Conservation (phyloP, 108 stramenopile genomes). For the Skeletonema marinoi region DNA sequence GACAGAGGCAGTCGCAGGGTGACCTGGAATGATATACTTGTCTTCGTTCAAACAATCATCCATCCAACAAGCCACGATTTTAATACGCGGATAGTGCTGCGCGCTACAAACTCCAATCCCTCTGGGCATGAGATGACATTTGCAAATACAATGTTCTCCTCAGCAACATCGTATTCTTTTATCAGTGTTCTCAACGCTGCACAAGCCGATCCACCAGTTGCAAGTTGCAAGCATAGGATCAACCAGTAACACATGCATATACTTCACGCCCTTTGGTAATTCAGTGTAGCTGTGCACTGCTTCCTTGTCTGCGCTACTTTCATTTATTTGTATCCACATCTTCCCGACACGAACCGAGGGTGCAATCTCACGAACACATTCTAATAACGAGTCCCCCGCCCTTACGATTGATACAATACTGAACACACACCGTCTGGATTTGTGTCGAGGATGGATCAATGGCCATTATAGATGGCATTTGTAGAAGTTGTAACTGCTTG, state of each 20-base stretch:
- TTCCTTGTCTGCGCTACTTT: slow-evolving; percentile 78
- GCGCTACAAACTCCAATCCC: slow-evolving; percentile 71
- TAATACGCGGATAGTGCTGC: slow-evolving; percentile 60
- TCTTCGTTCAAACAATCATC: slow-evolving; percentile 88
- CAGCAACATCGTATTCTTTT: slow-evolving; percentile 62
- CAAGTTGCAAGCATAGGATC: slow-evolving; percentile 99
- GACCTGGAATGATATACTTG: too few species aligned
- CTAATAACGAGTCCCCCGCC: slow-evolving; percentile 90
- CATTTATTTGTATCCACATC: slow-evolving; percentile 97
- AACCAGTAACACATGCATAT: slow-evolving; percentile 86
- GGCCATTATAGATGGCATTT: slow-evolving; percentile 65
- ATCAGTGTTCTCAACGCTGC: slow-evolving; percentile 81
- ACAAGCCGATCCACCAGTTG: slow-evolving; percentile 94
- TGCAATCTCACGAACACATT: slow-evolving; percentile 78
- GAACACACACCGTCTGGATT: slow-evolving; percentile 60
- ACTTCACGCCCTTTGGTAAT: slow-evolving; percentile 79
- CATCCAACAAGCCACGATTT: slow-evolving; percentile 89
- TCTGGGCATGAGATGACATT: slow-evolving; percentile 97
- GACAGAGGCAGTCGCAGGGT: too few species aligned
- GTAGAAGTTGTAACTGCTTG: slow-evolving; percentile 70
- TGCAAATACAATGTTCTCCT: slow-evolving; percentile 85
- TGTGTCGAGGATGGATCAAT: slow-evolving; percentile 23
- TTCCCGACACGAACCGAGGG: slow-evolving; percentile 92
- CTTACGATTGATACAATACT: slow-evolving; percentile 87
- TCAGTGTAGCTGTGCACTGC: slow-evolving; percentile 91